These are phyloP conservation scores for Pseudogymnoascus sp. DNA, from an alignment of 2,329 filamentous ascomycete species.

Conservation along the genomic window DNA sequence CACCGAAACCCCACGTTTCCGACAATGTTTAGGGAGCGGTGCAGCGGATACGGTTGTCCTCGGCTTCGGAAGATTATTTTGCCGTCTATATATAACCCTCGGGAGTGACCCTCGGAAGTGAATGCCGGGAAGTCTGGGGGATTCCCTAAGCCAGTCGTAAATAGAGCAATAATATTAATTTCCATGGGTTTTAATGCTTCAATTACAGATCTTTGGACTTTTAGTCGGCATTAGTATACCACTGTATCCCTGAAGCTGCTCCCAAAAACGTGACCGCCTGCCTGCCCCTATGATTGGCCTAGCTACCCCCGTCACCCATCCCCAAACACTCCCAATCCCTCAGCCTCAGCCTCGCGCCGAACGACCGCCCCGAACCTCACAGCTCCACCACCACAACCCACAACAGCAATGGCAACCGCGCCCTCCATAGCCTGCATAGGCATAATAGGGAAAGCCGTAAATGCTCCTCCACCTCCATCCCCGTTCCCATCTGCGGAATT, in stretches of 20 bases:
- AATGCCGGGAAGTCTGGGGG: no score
- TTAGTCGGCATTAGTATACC: background rate
- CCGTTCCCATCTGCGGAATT: background rate
- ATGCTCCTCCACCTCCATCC: slow-evolving; percentile 20
- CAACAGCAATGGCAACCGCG: slow-evolving; percentile 48
- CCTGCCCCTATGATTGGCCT: background rate
- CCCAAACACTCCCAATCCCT: background rate
- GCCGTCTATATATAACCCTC: background rate
- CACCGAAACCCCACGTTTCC: background rate
- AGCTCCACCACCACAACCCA: slow-evolving; percentile 12
- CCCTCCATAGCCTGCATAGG: slow-evolving; percentile 89
- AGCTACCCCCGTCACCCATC: background rate
- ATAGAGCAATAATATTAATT: background rate
- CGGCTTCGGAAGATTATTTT: background rate
- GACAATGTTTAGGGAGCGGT: background rate
- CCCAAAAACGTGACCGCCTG: background rate
- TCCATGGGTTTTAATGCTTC: background rate
- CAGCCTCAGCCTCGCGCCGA: background rate
- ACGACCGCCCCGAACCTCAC: slow-evolving; percentile 3
- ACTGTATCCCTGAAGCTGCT: background rate
- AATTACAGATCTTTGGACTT: background rate
- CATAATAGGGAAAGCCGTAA: slow-evolving; percentile 85
- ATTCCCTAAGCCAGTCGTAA: background rate
- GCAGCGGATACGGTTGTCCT: background rate
- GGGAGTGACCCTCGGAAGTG: no score